Conservation (phyloP, 768 basidiomycete species). For the Leccinum disarticulatum region DNA sequence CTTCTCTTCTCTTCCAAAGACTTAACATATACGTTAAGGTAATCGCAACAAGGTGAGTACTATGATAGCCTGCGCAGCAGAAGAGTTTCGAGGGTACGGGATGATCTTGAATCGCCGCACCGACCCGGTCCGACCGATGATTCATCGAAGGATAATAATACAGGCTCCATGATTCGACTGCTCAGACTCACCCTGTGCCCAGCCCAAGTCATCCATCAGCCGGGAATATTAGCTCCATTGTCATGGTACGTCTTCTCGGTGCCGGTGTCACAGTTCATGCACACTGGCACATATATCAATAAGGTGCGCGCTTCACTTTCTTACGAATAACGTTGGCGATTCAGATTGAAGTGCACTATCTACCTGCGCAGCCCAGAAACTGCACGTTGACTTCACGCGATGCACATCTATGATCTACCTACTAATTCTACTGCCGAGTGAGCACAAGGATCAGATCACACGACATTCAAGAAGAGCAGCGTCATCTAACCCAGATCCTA, state of each 20-base stretch:
- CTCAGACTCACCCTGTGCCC: not conserved
- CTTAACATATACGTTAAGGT: not conserved
- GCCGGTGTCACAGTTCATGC: too few species aligned
- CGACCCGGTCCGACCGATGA: not conserved
- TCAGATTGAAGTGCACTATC: too few species aligned
- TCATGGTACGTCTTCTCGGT: not conserved
- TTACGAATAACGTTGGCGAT: not conserved
- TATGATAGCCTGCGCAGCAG: not conserved
- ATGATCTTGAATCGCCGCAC: slow-evolving; percentile 1
- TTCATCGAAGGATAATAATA: not conserved
- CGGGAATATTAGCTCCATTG: not conserved
- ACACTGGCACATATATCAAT: not conserved
- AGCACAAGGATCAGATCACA: not conserved
- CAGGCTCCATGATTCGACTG: not conserved
- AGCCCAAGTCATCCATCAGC: not conserved
- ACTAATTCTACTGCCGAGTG: not conserved
- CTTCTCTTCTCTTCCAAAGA: not conserved
- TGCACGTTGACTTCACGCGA: not conserved
- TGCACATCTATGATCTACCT: not conserved
- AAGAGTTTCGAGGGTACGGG: not conserved
- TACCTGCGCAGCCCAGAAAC: too few species aligned
- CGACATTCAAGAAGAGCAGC: too few species aligned
- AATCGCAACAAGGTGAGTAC: not conserved
- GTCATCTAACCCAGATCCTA: not conserved
- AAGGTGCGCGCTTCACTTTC: not conserved